Base-by-base conservation (phyloP, 768 basidiomycete genomes). In the Boletus rex-veris region DNA sequence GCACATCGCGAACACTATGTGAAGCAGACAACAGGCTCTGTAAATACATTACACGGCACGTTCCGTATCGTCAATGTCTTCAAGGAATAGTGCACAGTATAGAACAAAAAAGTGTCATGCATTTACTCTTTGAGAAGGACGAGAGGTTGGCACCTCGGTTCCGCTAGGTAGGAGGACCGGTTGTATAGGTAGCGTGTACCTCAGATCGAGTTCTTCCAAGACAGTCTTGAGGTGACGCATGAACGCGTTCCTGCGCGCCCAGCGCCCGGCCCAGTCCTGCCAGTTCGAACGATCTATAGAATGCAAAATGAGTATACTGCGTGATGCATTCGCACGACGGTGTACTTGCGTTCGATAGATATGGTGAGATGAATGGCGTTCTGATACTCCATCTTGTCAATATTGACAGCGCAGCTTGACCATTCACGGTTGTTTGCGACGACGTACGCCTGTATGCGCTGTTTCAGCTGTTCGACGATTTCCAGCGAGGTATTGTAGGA, bases 251-350 rank as follows among this genome's bases (percentile, higher is more conserved):
- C 89, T 83, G 43, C 88, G 83, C 8, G 73, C 75, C 88, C 86
- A 90, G 53, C 88, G 76, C 18, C 81, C 90, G 45, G 86, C 88
- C 89, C 89, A 92, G 64, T 91, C 88, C 64, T 91, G 90, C 90
- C 89, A 92, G 64, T 89, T 90, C 36, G 84, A 78, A 48, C 86
- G 83, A 70, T 90, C 86, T 87, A 52, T 43, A 53, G 45, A 36
- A 15, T 18, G 39, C 42, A 40, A 39, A 24, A 53, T 58, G 19
- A 53, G 56, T 21, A 26, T 26, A 7, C 35, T 30, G 30, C 6
- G 6, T 11, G 28, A 48, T 30, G n/a, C 19, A 31, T 28, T 15
- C 35, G 45, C 36, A 43, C 11, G 44, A 38, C 1, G 7, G 18
- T 35, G 44, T 19, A 77, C 84, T 68, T 69, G 81, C 87, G 89